phyloP scores from a whole-genome alignment of 768 basidiomycete species.

The Sarcodon aspratus region DNA sequence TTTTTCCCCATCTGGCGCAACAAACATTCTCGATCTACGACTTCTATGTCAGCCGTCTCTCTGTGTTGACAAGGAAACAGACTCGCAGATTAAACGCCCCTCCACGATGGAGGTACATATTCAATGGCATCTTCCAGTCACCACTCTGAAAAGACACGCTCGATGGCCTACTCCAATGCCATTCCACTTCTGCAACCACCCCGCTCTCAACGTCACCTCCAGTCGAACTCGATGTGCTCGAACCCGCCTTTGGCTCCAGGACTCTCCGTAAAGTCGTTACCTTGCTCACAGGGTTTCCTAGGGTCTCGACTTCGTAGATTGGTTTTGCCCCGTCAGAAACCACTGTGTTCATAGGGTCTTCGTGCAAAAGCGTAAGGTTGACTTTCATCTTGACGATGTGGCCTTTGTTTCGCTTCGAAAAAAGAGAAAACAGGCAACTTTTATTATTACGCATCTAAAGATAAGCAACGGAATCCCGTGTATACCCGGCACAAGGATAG shows the following conservation, averaged over 20 bases:
- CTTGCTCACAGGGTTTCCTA: too few relatives aligned
- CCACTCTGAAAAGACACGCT: neutral
- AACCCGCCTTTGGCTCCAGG: neutral
- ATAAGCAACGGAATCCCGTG: too few relatives aligned
- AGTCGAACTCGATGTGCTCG: neutral
- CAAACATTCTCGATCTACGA: neutral
- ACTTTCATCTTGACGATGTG: too few relatives aligned
- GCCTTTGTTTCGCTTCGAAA: too few relatives aligned
- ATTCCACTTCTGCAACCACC: neutral
- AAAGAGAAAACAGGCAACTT: too few relatives aligned
- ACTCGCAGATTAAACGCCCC: neutral
- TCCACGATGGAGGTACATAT: neutral
- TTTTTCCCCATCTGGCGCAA: neutral
- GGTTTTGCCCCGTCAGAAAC: too few relatives aligned
- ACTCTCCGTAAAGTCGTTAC: neutral
- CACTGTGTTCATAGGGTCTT: too few relatives aligned
- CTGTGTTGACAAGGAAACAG: neutral
- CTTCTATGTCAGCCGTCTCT: neutral
- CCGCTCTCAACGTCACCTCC: neutral
- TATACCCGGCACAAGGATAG: too few relatives aligned
- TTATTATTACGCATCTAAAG: too few relatives aligned
- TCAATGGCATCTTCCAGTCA: neutral
- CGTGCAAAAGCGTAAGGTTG: too few relatives aligned
- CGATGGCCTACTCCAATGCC: neutral
- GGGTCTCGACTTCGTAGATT: too few relatives aligned